Evolutionary conservation across 108 stramenopile species (phyloP).

Genomic region (Cyclotella distinguenda): DNA sequence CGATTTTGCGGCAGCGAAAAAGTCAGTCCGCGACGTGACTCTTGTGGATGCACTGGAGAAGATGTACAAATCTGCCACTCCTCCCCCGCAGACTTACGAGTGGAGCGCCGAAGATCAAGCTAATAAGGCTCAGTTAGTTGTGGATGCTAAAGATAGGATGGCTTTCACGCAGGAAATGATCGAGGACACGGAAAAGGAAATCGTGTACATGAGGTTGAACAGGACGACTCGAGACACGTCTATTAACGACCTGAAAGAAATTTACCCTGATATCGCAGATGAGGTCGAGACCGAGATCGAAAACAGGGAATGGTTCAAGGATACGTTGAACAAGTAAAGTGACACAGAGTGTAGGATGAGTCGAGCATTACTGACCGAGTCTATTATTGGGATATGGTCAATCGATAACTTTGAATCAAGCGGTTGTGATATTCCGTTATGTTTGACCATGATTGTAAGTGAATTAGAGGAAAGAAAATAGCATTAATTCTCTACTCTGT

Average conservation of each 20-base stretch:
- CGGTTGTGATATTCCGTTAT: too few species aligned
- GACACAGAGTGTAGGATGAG: neutral
- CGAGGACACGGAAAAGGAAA: constrained; percentile 56
- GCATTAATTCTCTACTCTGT: too few species aligned
- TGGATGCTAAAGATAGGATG: constrained; percentile 67
- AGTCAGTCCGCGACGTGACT: constrained; percentile 64
- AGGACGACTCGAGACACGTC: constrained; percentile 72
- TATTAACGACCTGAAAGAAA: constrained; percentile 70
- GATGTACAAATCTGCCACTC: constrained; percentile 63
- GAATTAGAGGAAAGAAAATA: too few species aligned
- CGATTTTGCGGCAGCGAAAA: constrained; percentile 77
- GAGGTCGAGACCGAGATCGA: constrained; percentile 87
- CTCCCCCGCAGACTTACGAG: constrained; percentile 66
- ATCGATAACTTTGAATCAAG: neutral
- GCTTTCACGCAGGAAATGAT: constrained; percentile 64
- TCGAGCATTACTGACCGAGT: too few species aligned
- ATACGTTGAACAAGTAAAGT: constrained; percentile 48
- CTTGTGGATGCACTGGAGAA: constrained; percentile 74
- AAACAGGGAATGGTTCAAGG: constrained; percentile 91
- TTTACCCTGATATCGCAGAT: constrained; percentile 87
- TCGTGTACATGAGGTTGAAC: constrained; percentile 70
- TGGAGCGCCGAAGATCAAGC: constrained; percentile 73
- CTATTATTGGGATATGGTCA: too few species aligned
- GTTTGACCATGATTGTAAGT: too few species aligned
- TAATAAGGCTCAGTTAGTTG: constrained; percentile 65